These are phyloP conservation scores for Achaetomiella virescens DNA, from an alignment of 495 filamentous ascomycete species.

Conservation along the genomic window DNA sequence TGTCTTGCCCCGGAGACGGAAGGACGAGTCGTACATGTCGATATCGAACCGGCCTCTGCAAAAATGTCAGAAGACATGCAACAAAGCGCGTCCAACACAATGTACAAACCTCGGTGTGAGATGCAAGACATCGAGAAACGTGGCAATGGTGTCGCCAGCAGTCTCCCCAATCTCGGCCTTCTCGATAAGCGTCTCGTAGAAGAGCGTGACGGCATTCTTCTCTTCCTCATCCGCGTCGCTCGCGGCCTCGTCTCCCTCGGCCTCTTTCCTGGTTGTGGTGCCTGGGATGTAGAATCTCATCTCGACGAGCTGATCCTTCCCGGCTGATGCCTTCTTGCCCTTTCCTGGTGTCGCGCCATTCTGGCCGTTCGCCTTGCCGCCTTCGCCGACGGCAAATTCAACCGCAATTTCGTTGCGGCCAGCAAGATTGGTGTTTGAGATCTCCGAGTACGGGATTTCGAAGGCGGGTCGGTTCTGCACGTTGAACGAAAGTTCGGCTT, in stretches of 20 bases:
- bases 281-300: constrained; percentile 99
- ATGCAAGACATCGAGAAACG: constrained; percentile 94
- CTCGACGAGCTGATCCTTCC: constrained; percentile 88
- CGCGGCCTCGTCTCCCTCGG: constrained; percentile 64
- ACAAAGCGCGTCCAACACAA: not conserved
- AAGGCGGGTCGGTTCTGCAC: constrained; percentile 96
- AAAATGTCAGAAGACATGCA: constrained; percentile 27
- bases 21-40: constrained; percentile 98
- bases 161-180: constrained; percentile 99
- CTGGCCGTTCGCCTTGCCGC: constrained; percentile 64
- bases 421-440: constrained; percentile 95
- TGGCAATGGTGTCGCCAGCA: constrained; percentile 93
- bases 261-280: constrained; percentile 77
- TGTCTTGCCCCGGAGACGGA: constrained; percentile 95
- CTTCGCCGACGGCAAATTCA: constrained; percentile 70
- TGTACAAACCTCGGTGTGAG: constrained; percentile 82
- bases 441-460: constrained; percentile 94
- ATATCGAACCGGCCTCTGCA: constrained; percentile 96
- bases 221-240: constrained; percentile 69
- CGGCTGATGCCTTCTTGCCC: constrained; percentile 82
- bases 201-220: constrained; percentile 88
- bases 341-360: constrained; percentile 71
- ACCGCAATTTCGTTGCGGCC: constrained; percentile 97
- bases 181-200: constrained; percentile 95
- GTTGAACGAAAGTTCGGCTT: constrained; percentile 91